A percentile compares a stretch with the other conserved stretches of the same genome.
phyloP scores from a whole-genome alignment of 1,284 basidiomycete species.

The Boletus mariae region DNA sequence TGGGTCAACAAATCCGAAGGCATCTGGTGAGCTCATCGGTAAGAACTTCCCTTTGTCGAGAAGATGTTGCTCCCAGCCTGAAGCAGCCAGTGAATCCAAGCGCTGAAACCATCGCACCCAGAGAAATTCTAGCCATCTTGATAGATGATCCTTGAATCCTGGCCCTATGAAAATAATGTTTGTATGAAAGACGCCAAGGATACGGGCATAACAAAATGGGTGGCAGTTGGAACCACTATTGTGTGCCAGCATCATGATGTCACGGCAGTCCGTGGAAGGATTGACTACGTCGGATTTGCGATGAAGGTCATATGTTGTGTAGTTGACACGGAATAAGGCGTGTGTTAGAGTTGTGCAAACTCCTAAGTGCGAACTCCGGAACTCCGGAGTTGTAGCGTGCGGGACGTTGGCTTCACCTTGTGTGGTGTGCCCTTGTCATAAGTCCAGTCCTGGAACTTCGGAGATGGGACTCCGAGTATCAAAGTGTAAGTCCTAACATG shows the following conservation, averaged over 20 bases:
- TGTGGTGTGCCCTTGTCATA: too few relatives aligned
- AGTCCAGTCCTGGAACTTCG: too few relatives aligned
- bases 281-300: slow-evolving; percentile 16
- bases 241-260: slow-evolving; percentile 1
- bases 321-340: too few relatives aligned
- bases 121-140: slow-evolving; percentile 3
- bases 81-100: not conserved
- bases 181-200: slow-evolving; percentile 11
- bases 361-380: too few relatives aligned
- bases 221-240: not conserved
- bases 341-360: too few relatives aligned
- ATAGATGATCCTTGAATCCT: not conserved
- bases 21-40: slow-evolving; percentile 1
- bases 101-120: slow-evolving; percentile 7
- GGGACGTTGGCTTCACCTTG: too few relatives aligned
- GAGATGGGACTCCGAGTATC: too few relatives aligned
- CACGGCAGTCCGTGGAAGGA: not conserved
- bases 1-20: slow-evolving; percentile 14
- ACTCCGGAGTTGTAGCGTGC: too few relatives aligned
- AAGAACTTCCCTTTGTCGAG: slow-evolving; percentile 3
- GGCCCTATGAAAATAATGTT: slow-evolving; percentile 3
- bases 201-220: slow-evolving; percentile 11
- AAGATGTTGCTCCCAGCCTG: not conserved
- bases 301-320: slow-evolving; percentile 16
- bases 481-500: too few relatives aligned